Percentiles rank a stretch among this genome's conserved stretches.
These are phyloP conservation scores for Candida sojae DNA, from an alignment of 1,139 yeast species.

Conservation along the genomic window DNA sequence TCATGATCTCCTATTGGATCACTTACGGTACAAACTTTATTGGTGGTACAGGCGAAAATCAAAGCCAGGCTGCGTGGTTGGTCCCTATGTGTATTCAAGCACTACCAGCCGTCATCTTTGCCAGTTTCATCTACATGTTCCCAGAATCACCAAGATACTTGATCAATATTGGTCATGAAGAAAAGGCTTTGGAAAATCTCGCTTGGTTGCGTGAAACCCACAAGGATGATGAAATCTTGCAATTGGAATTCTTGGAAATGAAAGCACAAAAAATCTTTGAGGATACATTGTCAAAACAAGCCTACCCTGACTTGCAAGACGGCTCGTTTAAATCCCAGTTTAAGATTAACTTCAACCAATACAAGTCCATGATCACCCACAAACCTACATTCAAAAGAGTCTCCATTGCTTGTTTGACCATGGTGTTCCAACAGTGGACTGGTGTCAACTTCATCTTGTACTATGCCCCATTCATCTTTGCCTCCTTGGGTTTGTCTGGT, in stretches of 20 bases:
- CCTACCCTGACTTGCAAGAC: constrained; percentile 16
- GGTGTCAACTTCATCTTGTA: constrained; percentile 76
- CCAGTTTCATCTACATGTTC: constrained; percentile 18
- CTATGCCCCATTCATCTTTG: constrained; percentile 47
- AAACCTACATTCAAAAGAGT: constrained; percentile 38
- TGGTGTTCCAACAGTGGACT: constrained; percentile 68
- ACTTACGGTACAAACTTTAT: constrained; percentile 53
- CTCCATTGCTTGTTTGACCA: constrained; percentile 61
- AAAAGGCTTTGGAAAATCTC: constrained; percentile 25
- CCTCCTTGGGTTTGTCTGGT: constrained; percentile 17
- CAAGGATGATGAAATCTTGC: constrained; percentile 16
- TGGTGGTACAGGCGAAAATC: constrained; percentile 30
- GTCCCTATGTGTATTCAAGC: constrained; percentile 28
- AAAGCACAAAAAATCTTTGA: constrained; percentile 22
- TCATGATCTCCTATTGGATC: constrained; percentile 69
- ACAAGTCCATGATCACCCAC: constrained; percentile 17
- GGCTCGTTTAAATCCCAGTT: constrained; percentile 13
- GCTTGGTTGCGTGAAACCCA: constrained; percentile 15
- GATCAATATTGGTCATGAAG: constrained; percentile 18
- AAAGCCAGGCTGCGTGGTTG: constrained; percentile 41
- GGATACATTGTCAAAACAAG: constrained; percentile 10
- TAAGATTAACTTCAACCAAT: constrained; percentile 15
- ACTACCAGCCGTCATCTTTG: constrained; percentile 23
- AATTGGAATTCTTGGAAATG: constrained; percentile 21
- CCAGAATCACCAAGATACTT: constrained; percentile 27